Evolutionary conservation across 2,329 filamentous ascomycete species (phyloP).

Genomic region (Diaporthe aspalathi): DNA sequence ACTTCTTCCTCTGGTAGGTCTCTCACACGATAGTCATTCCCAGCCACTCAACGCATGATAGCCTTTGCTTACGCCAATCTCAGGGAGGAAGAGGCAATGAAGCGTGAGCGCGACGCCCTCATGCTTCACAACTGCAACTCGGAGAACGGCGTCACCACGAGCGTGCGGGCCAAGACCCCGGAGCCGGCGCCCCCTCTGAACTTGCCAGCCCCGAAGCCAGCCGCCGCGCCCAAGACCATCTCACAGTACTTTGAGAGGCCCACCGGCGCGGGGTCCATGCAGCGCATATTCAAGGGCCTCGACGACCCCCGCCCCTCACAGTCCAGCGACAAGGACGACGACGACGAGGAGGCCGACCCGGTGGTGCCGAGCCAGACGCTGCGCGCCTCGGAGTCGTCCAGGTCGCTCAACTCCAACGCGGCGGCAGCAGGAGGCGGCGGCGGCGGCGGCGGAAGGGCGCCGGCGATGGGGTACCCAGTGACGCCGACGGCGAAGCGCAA

Average conservation of each 20-base stretch:
- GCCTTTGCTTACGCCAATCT: neutral
- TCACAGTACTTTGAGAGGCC: slow-evolving; percentile 14
- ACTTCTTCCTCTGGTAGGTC: slow-evolving; percentile 57
- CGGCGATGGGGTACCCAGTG: neutral
- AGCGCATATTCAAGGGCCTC: slow-evolving; percentile 33
- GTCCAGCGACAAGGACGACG: slow-evolving; percentile 32
- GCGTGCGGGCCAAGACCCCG: slow-evolving; percentile 34
- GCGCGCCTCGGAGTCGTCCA: slow-evolving; percentile 1
- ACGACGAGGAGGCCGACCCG: slow-evolving; percentile 12
- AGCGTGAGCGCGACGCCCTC: slow-evolving; percentile 45
- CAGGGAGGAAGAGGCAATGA: slow-evolving; percentile 50
- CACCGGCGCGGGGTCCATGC: neutral
- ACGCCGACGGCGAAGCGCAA: slow-evolving; percentile 47
- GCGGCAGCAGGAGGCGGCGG: neutral
- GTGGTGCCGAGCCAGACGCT: slow-evolving; percentile 22
- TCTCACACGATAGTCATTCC: neutral
- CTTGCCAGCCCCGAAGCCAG: slow-evolving; percentile 3
- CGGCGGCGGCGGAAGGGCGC: too few species aligned
- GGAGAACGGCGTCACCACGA: slow-evolving; percentile 35
- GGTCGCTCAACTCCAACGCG: neutral
- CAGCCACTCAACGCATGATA: neutral
- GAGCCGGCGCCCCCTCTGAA: slow-evolving; percentile 26
- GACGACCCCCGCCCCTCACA: slow-evolving; percentile 11
- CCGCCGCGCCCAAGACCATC: slow-evolving; percentile 7
- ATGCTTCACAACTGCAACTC: slow-evolving; percentile 38